Percentiles rank a stretch among this genome's conserved stretches.
Conservation (phyloP, 169 alveolate species). For the Plasmodium blacklocki region DNA sequence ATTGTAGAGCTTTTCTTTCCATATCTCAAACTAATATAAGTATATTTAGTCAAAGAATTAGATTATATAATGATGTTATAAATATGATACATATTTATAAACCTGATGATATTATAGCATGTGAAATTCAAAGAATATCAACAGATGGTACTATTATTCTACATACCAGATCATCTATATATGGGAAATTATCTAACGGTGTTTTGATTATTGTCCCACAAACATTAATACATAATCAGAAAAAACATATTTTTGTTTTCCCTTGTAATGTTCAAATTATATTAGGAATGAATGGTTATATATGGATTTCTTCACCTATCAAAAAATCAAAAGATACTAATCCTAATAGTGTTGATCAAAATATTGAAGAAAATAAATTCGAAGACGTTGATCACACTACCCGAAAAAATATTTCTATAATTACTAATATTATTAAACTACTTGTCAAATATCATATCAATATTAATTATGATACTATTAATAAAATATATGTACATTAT, state of each 20-base stretch:
- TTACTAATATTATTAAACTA: slow-evolving; percentile 76
- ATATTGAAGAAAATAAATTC: slow-evolving; percentile 66
- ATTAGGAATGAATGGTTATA: slow-evolving; percentile 92
- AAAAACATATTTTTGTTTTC: slow-evolving; percentile 91
- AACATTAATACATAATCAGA: slow-evolving; percentile 89
- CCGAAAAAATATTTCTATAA: slow-evolving; percentile 75
- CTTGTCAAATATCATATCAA: slow-evolving; percentile 75
- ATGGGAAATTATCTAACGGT: slow-evolving; percentile 93
- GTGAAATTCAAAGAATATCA: slow-evolving; percentile 92
- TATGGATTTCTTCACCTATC: slow-evolving; percentile 84
- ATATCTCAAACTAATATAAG: slow-evolving; percentile 93
- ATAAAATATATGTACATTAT: slow-evolving; percentile 76
- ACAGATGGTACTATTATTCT: slow-evolving; percentile 89
- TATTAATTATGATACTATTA: slow-evolving; percentile 72
- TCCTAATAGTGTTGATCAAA: slow-evolving; percentile 75
- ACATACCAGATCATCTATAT: slow-evolving; percentile 93
- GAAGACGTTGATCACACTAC: slow-evolving; percentile 64
- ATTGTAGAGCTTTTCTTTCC: slow-evolving; percentile 90
- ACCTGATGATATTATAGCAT: slow-evolving; percentile 92
- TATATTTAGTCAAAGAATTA: slow-evolving; percentile 91
- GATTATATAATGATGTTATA: slow-evolving; percentile 92
- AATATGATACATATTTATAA: slow-evolving; percentile 92
- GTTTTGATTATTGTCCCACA: slow-evolving; percentile 89
- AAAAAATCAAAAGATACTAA: slow-evolving; percentile 49
- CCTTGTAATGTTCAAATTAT: slow-evolving; percentile 88